These are phyloP conservation scores for Monosiga brevicollis DNA, from an alignment of 78 protist genomes.

Conservation along the genomic window DNA sequence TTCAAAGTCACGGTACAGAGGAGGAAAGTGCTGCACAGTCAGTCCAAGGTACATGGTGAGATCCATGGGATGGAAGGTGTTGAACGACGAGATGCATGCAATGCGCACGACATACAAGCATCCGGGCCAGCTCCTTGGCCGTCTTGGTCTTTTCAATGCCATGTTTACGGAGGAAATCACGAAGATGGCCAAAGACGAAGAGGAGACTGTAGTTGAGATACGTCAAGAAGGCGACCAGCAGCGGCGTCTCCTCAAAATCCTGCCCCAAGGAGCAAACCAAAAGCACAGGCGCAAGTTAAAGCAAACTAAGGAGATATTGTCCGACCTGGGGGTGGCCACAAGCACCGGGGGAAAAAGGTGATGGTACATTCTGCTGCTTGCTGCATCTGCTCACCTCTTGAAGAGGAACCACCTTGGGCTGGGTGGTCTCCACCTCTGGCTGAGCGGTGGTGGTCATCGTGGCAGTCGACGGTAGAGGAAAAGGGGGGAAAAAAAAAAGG, in stretches of 20 bases:
- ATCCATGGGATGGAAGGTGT: neutral
- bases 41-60: neutral
- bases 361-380: neutral
- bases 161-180: slow-evolving; percentile 10
- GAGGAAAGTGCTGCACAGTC: slow-evolving; percentile 62
- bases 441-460: no score
- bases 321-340: neutral
- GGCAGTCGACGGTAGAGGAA: no score
- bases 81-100: neutral
- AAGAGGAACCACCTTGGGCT: no score
- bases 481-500: no score
- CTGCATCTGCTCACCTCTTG: neutral
- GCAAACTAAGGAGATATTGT: neutral
- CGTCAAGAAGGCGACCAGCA: neutral
- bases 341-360: neutral
- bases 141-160: neutral
- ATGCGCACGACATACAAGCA: neutral
- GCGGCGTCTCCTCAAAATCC: neutral
- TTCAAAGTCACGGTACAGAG: slow-evolving; percentile 74
- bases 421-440: no score
- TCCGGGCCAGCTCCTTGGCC: slow-evolving; percentile 2
- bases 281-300: neutral
- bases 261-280: neutral
- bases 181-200: slow-evolving; percentile 19
- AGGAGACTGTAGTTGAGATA: neutral